Conservation (phyloP, 164 flowering plant genomes). For the Tinospora cordifolia region DNA sequence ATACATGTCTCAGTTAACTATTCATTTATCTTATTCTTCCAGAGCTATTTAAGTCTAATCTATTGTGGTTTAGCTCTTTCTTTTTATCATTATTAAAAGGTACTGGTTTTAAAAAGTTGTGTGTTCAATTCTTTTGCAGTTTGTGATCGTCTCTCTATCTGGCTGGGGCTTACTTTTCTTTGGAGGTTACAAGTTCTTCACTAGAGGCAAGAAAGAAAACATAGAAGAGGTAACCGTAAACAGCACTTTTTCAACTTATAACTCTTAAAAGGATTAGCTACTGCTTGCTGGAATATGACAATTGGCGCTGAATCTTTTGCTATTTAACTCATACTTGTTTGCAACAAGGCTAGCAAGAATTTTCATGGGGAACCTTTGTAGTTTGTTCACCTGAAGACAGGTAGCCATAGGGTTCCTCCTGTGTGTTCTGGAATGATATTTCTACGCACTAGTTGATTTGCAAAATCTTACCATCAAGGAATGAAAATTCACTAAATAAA, state of each 20-base stretch:
- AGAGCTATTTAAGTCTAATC: no score
- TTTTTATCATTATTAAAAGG: constrained; percentile 8
- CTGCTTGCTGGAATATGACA: not conserved
- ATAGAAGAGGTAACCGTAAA: constrained; percentile 49
- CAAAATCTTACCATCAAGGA: no score
- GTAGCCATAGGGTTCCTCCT: not conserved
- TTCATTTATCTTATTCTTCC: not conserved
- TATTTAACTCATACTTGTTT: not conserved
- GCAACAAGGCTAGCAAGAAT: not conserved
- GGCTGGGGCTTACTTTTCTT: constrained; percentile 49
- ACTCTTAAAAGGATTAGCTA: not conserved
- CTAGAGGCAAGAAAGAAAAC: constrained; percentile 43
- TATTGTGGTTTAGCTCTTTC: not conserved
- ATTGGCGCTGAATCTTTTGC: not conserved
- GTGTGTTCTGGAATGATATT: not conserved
- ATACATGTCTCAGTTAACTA: not conserved
- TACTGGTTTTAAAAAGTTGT: not conserved
- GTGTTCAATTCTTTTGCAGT: constrained; percentile 39
- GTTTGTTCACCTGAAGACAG: not conserved
- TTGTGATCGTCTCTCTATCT: constrained; percentile 41
- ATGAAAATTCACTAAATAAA: no score
- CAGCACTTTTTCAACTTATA: not conserved
- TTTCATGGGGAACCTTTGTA: not conserved
- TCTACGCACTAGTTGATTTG: no score
- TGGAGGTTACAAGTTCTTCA: constrained; percentile 45